These are phyloP conservation scores for Malus fusca DNA, from an alignment of 306 rosid genomes.

Conservation along the genomic window DNA sequence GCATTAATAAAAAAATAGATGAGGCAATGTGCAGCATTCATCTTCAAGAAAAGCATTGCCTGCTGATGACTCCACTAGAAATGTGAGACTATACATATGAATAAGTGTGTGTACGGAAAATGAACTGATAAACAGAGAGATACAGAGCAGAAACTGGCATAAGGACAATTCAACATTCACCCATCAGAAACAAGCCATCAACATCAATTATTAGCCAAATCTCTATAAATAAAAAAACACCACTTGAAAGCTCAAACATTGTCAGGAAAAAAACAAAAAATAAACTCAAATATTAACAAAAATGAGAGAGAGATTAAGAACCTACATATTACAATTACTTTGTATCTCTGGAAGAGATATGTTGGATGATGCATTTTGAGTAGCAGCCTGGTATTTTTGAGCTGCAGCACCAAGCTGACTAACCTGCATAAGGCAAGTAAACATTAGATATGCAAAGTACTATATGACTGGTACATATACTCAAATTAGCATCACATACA, in stretches of 20 bases:
- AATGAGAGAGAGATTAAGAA: background rate
- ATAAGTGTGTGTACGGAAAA: background rate
- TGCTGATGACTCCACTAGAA: background rate
- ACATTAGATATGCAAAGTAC: slow-evolving; percentile 5
- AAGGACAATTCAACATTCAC: background rate
- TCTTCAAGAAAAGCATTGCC: background rate
- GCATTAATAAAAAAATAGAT: background rate
- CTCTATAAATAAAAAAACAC: background rate
- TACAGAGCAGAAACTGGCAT: background rate
- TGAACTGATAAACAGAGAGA: background rate
- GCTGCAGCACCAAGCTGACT: slow-evolving; percentile 94
- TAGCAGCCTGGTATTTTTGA: slow-evolving; percentile 87
- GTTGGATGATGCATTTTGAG: slow-evolving; percentile 85
- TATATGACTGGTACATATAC: background rate
- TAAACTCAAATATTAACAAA: background rate
- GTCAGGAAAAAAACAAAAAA: background rate
- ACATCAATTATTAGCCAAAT: background rate
- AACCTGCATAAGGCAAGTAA: slow-evolving; percentile 47
- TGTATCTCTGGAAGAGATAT: slow-evolving; percentile 83
- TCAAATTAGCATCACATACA: background rate
- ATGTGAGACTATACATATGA: background rate
- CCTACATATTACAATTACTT: slow-evolving; percentile 90
- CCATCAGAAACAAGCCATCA: background rate
- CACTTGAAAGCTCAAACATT: slow-evolving; percentile 2
- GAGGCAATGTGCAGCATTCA: background rate